Conservation (phyloP, 2,329 filamentous ascomycete species). For the Fusarium humuli region DNA sequence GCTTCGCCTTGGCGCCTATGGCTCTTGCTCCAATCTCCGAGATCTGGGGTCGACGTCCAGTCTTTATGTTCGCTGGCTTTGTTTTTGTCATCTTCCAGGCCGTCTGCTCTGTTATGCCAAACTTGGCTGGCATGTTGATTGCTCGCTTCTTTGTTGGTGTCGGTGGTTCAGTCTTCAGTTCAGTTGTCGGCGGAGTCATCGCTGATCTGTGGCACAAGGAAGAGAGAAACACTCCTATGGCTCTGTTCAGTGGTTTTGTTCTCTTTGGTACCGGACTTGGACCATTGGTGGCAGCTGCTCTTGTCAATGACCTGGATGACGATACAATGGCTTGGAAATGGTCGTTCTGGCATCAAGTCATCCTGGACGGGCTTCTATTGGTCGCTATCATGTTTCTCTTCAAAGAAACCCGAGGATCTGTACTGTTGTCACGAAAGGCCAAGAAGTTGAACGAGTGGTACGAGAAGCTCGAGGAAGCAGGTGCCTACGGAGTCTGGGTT, state of each 20-base stretch:
- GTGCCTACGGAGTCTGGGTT: constrained; percentile 64
- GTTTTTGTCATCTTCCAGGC: constrained; percentile 78
- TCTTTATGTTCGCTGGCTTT: constrained; percentile 80
- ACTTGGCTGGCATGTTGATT: constrained; percentile 78
- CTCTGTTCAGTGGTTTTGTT: constrained; percentile 83
- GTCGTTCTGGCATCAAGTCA: constrained; percentile 89
- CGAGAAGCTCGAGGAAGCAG: constrained; percentile 74
- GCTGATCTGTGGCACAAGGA: constrained; percentile 85
- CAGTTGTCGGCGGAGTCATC: constrained; percentile 92
- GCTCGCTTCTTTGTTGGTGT: constrained; percentile 81
- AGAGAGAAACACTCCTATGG: constrained; percentile 89
- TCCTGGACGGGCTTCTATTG: constrained; percentile 71
- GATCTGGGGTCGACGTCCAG: constrained; percentile 85
- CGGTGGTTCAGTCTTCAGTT: constrained; percentile 83
- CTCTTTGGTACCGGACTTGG: constrained; percentile 84
- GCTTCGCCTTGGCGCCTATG: constrained; percentile 89
- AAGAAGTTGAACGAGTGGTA: constrained; percentile 82
- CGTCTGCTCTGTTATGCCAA: constrained; percentile 76
- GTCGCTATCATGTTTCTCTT: constrained; percentile 76
- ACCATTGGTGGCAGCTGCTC: constrained; percentile 76
- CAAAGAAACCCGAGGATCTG: constrained; percentile 83
- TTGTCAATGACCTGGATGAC: constrained; percentile 69
- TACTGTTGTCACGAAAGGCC: constrained; percentile 82
- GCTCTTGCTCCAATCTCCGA: constrained; percentile 88
- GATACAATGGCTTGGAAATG: constrained; percentile 75